phyloP scores from a whole-genome alignment of 208 protist genomes.

The Crithidia brevicula region DNA sequence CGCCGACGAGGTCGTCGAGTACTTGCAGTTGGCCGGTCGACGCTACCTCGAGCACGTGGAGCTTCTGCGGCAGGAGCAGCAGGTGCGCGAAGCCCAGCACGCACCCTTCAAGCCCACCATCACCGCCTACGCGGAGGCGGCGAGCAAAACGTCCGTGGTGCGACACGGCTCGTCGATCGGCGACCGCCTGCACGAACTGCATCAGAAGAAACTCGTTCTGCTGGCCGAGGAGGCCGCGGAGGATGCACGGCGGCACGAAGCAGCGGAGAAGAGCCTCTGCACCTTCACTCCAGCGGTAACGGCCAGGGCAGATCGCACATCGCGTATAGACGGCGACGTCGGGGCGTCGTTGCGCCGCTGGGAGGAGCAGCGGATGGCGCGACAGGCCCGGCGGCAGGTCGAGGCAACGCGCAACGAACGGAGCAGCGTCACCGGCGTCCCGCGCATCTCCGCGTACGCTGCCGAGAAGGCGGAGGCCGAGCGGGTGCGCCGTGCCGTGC shows the following conservation, averaged over 20 bases:
- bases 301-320: slow-evolving; percentile 27
- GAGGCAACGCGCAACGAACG: slow-evolving; percentile 43
- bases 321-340: slow-evolving; percentile 15
- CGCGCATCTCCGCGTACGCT: slow-evolving; percentile 66
- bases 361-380: slow-evolving; percentile 46
- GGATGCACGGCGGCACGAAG: slow-evolving; percentile 21
- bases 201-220: slow-evolving; percentile 38
- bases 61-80: slow-evolving; percentile 57
- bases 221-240: slow-evolving; percentile 37
- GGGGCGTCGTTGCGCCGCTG: slow-evolving; percentile 35
- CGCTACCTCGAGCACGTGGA: slow-evolving; percentile 69
- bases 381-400: slow-evolving; percentile 29
- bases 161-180: slow-evolving; percentile 54
- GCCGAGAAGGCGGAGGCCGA: slow-evolving; percentile 36
- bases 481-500: slow-evolving; percentile 19
- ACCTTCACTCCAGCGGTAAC: slow-evolving; percentile 54
- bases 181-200: slow-evolving; percentile 62
- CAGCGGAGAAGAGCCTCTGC: slow-evolving; percentile 21
- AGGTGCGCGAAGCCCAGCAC: slow-evolving; percentile 42
- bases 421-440: slow-evolving; percentile 32
- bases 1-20: slow-evolving; percentile 56
- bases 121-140: slow-evolving; percentile 45
- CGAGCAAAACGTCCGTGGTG: slow-evolving; percentile 30
- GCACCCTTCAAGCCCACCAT: slow-evolving; percentile 62
- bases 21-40: slow-evolving; percentile 60